A percentile compares a stretch with the other conserved stretches of the same genome.
Evolutionary conservation across 2,329 filamentous ascomycete species (phyloP).

Genomic region (Trichoderma breve): DNA sequence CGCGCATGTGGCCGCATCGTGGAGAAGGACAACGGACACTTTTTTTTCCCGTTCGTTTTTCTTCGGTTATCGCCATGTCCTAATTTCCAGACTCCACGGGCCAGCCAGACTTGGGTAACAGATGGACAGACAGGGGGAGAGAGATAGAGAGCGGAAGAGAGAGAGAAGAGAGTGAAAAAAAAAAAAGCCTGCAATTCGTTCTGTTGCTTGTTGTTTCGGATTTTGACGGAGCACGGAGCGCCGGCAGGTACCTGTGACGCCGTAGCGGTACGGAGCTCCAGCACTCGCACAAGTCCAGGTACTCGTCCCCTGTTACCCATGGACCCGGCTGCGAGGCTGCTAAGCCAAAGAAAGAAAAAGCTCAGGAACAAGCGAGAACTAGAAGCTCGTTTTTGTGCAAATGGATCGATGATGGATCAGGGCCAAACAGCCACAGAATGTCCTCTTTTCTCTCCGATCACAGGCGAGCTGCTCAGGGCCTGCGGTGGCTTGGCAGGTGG

Average conservation of each 20-base stretch:
- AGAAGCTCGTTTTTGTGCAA: not conserved
- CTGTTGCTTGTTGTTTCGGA: slow-evolving; percentile 3
- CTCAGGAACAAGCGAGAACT: slow-evolving; percentile 1
- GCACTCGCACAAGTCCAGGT: not conserved
- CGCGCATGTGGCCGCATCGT: slow-evolving; percentile 13
- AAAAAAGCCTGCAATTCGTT: not conserved
- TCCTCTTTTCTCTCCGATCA: not conserved
- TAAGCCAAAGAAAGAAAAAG: not conserved
- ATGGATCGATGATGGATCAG: slow-evolving; percentile 6
- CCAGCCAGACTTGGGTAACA: not conserved
- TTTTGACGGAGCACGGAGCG: not conserved
- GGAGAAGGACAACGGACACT: slow-evolving; percentile 2
- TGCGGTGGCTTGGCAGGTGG: slow-evolving; percentile 4
- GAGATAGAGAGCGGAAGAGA: not conserved
- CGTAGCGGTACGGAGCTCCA: not conserved
- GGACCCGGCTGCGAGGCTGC: not conserved
- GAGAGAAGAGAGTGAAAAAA: not conserved
- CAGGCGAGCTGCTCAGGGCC: not conserved
- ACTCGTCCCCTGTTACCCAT: not conserved
- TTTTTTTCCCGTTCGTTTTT: slow-evolving; percentile 2
- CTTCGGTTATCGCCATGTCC: slow-evolving; percentile 12
- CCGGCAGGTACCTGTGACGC: not conserved
- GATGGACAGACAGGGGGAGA: not conserved
- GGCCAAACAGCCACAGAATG: not conserved
- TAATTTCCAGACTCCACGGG: slow-evolving; percentile 8